phyloP scores from a whole-genome alignment of 768 basidiomycete genomes.

The Xerocomellus dryophilus region DNA sequence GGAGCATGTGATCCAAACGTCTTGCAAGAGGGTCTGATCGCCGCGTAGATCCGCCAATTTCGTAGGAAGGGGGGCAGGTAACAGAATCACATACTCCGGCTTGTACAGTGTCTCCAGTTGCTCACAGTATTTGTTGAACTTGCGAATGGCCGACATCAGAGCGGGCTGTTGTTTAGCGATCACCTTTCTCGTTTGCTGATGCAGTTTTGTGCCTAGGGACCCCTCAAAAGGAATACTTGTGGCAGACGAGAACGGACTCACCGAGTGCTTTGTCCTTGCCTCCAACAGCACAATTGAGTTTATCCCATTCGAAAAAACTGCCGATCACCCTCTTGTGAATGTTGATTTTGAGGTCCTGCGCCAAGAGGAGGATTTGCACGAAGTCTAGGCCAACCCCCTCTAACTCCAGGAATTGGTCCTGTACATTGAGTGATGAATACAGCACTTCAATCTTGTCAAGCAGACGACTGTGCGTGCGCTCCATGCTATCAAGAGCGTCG shows the following conservation, averaged over 20 bases:
- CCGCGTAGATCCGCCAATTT: slow-evolving; percentile 20
- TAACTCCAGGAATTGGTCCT: slow-evolving; percentile 5
- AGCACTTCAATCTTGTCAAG: slow-evolving; percentile 1
- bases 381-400: slow-evolving; percentile 7
- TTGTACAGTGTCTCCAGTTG: background rate
- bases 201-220: background rate
- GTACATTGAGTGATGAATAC: slow-evolving; percentile 8
- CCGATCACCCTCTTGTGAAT: slow-evolving; percentile 24
- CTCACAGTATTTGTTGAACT: background rate
- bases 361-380: background rate
- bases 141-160: background rate
- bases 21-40: slow-evolving; percentile 31
- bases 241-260: background rate
- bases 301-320: slow-evolving; percentile 29
- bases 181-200: background rate
- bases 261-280: slow-evolving; percentile 10
- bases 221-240: background rate
- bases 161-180: background rate
- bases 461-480: background rate
- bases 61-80: slow-evolving; percentile 33
- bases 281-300: slow-evolving; percentile 21
- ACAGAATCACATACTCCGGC: slow-evolving; percentile 17
- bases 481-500: slow-evolving; percentile 18
- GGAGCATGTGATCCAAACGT: slow-evolving; percentile 17
- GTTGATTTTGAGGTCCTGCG: slow-evolving; percentile 24